A percentile compares a stretch with the other conserved stretches of the same genome.
These are phyloP conservation scores for Glaciozyma antarctica DNA, from an alignment of 768 basidiomycete species.

Conservation along the genomic window DNA sequence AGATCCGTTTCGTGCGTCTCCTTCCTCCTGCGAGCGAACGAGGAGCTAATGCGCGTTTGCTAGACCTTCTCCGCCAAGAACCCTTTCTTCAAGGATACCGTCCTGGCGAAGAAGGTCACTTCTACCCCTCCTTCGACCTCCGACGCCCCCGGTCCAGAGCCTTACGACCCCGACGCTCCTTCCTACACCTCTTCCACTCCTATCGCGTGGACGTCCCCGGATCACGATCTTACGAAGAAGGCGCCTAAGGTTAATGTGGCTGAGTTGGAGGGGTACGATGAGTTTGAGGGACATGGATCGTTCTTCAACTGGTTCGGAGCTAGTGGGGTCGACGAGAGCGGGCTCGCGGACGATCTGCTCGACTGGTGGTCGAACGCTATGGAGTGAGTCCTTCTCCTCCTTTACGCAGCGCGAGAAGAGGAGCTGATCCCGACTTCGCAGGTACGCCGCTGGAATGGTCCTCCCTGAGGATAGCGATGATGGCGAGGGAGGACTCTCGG, in stretches of 20 bases:
- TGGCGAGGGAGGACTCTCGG: slow-evolving; percentile 15
- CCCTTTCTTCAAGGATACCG: slow-evolving; percentile 24
- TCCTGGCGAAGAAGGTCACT: slow-evolving; percentile 15
- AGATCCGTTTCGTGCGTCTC: slow-evolving; percentile 19
- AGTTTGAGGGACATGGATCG: slow-evolving; percentile 16
- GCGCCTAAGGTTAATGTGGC: slow-evolving; percentile 11
- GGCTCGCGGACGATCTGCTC: slow-evolving; percentile 13
- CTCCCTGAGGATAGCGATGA: slow-evolving; percentile 21
- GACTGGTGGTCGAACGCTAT: slow-evolving; percentile 25
- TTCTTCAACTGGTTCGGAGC: slow-evolving; percentile 24
- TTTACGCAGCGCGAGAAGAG: not conserved
- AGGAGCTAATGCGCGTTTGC: not conserved
- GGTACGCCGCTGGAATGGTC: slow-evolving; percentile 27
- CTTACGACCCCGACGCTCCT: slow-evolving; percentile 22
- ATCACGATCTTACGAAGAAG: slow-evolving; percentile 29
- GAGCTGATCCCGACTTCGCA: not conserved
- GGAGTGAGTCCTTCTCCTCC: slow-evolving; percentile 14
- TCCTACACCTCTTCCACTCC: not conserved
- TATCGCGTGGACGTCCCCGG: slow-evolving; percentile 24
- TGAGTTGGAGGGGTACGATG: slow-evolving; percentile 22
- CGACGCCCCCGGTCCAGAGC: not conserved
- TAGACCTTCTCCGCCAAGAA: slow-evolving; percentile 28
- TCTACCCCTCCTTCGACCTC: slow-evolving; percentile 11
- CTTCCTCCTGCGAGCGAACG: not conserved
- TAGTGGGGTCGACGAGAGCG: slow-evolving; percentile 18